Evolutionary conservation across 2,329 filamentous ascomycete species (phyloP), one percentile per base, ranked within the genome.

Genomic region (Fusarium oxysporum): DNA sequence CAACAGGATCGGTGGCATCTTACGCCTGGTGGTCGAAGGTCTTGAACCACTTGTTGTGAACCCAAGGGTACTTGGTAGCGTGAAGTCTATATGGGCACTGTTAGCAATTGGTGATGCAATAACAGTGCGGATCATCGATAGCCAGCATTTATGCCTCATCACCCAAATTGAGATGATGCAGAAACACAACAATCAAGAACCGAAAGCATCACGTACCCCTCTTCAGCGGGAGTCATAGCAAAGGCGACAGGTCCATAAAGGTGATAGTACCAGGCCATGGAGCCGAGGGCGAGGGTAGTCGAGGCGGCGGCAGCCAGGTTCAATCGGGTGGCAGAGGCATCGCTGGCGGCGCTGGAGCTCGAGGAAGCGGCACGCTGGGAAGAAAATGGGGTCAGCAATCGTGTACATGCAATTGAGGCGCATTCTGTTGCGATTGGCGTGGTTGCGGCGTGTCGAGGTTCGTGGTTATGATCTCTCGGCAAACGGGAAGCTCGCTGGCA

Each of bases 21-120:
- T 92, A 97, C 93, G 95, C 92, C 86, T 93, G 92, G 86, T 98
- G 96, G 81, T 99, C 96, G 83, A 96, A 99, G 78, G 96, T 98
- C 90, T 97, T 98, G 85, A 91, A 88, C 89, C 92, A 95, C 86
- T 96, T 92, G 82, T 91, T 82, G 86, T 99, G 96, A 80, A 96
- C 95, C 96, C 96, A 99, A 73, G 96, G 96, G 85, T 98, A 98
- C 80, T 92, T 85, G 73, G 95, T 93, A 77, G 96, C 84, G 85
- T 99, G 96, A 77, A 99, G 91, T 87, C 96, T 99, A 80, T 64
- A 43, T 60, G 63, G 50, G 21, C n/a, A 48, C 58, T 32, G 76
- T 82, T 73, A 82, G 82, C 70, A 69, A 73, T 70, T 67, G 66
- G 65, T 74, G 64, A 62, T 72, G 51, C 47, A 60, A 68, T 61